A percentile compares a stretch with the other conserved stretches of the same genome.
These are phyloP conservation scores for Zymoseptoria pseudotritici DNA, from an alignment of 2,329 filamentous ascomycete genomes.

Conservation along the genomic window DNA sequence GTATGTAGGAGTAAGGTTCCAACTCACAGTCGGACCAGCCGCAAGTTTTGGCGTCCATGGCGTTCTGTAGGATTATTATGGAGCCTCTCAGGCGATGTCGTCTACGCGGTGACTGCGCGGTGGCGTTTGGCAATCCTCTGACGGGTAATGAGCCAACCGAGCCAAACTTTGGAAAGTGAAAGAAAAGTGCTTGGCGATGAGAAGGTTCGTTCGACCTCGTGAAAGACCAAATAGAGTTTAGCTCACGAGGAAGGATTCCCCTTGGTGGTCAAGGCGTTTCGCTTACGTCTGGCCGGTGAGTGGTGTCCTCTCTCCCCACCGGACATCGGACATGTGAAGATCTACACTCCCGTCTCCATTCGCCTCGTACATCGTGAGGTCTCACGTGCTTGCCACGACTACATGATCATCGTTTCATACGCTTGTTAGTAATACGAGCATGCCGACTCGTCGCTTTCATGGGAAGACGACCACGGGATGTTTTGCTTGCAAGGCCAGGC, in stretches of 20 bases:
- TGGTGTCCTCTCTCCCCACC: not conserved
- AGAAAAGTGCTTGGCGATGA: not conserved
- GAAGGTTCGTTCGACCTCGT: not conserved
- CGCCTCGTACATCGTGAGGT: constrained; percentile 9
- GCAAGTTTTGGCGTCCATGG: not conserved
- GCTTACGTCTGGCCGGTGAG: not conserved
- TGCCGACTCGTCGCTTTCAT: constrained; percentile 25
- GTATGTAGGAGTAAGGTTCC: not conserved
- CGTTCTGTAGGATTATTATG: constrained; percentile 1
- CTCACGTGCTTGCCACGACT: not conserved
- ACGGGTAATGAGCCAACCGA: not conserved
- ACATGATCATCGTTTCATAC: not conserved
- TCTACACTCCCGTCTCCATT: constrained; percentile 1
- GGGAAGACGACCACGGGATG: constrained; percentile 23
- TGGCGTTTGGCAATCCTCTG: not conserved
- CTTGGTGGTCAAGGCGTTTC: too few relatives aligned
- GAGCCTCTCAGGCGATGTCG: constrained; percentile 1
- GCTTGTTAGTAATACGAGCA: constrained; percentile 4
- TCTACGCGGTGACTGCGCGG: not conserved
- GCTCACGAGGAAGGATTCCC: too few relatives aligned
- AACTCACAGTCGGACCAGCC: not conserved
- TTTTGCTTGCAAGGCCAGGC: constrained; percentile 21
- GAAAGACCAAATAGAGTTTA: not conserved
- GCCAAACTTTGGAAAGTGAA: not conserved
- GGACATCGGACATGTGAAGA: constrained; percentile 1